Percentiles rank a stretch among this genome's conserved stretches.
These are phyloP conservation scores for Claviceps sp. DNA, from an alignment of 2,329 filamentous ascomycete species.

Conservation along the genomic window DNA sequence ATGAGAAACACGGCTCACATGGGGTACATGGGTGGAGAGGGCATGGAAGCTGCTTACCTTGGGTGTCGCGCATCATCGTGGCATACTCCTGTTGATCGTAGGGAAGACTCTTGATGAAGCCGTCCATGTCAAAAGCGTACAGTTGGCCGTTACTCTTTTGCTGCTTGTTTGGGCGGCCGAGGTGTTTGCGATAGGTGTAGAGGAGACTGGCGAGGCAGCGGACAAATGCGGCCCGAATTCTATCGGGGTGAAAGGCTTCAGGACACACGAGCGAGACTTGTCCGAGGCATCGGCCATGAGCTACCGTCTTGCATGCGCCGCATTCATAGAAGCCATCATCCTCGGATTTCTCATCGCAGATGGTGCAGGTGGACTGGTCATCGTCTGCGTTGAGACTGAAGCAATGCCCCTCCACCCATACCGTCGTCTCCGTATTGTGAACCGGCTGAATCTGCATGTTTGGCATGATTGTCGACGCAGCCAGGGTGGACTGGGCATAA, in stretches of 20 bases:
- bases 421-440: constrained; percentile 61
- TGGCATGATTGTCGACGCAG: constrained; percentile 77
- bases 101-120: constrained; percentile 50
- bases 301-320: constrained; percentile 44
- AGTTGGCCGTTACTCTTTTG: constrained; percentile 48
- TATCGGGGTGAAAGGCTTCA: constrained; percentile 46
- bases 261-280: constrained; percentile 52
- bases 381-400: constrained; percentile 54
- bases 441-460: constrained; percentile 71
- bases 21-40: no score
- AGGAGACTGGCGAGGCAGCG: constrained; percentile 52
- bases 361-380: constrained; percentile 46
- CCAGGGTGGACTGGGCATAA: constrained; percentile 75
- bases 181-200: constrained; percentile 52
- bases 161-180: constrained; percentile 44
- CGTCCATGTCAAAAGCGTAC: constrained; percentile 52
- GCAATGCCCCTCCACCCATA: constrained; percentile 79
- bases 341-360: constrained; percentile 64
- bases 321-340: constrained; percentile 66
- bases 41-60: constrained; percentile 32
- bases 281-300: constrained; percentile 48
- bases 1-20: no score
- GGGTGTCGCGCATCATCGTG: constrained; percentile 50
- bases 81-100: constrained; percentile 54
- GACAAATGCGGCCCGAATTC: constrained; percentile 50